These are phyloP conservation scores for Leccinum subspadiceum DNA, from an alignment of 1,284 basidiomycete genomes.

Conservation along the genomic window DNA sequence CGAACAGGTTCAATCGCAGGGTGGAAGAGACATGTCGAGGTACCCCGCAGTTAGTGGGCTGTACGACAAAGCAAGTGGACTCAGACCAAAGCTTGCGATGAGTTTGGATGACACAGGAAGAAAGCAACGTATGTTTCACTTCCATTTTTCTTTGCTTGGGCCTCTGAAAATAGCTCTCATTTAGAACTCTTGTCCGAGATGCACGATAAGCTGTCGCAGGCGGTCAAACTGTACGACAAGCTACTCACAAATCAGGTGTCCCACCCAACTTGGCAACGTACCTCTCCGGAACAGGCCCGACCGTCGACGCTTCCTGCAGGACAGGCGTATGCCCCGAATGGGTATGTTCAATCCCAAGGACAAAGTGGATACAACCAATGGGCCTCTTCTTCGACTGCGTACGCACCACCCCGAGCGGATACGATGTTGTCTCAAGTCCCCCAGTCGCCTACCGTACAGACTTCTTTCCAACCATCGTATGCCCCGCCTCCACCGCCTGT, in stretches of 20 bases:
- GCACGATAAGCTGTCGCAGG: constrained; percentile 89
- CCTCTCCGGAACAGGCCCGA: constrained; percentile 21
- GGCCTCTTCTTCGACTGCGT: constrained; percentile 25
- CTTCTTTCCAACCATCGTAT: constrained; percentile 21
- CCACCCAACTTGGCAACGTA: constrained; percentile 59
- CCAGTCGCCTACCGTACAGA: constrained; percentile 15
- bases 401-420: constrained; percentile 17
- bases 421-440: constrained; percentile 11
- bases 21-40: constrained; percentile 72
- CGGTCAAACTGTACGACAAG: constrained; percentile 87
- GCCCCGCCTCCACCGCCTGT: constrained; percentile 19
- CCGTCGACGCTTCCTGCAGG: constrained; percentile 14
- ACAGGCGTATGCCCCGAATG: constrained; percentile 16
- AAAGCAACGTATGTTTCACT: constrained; percentile 71
- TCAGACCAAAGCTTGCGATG: constrained; percentile 82
- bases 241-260: constrained; percentile 83
- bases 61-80: constrained; percentile 78
- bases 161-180: neutral
- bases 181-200: constrained; percentile 81
- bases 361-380: constrained; percentile 29
- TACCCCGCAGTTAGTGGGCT: constrained; percentile 83
- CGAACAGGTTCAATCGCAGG: constrained; percentile 79
- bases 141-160: neutral
- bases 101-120: constrained; percentile 84
- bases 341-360: constrained; percentile 21